Evolutionary conservation across 225 moss, liverwort and hornwort species (phyloP).

Genomic region (Marchantia paleacea): DNA sequence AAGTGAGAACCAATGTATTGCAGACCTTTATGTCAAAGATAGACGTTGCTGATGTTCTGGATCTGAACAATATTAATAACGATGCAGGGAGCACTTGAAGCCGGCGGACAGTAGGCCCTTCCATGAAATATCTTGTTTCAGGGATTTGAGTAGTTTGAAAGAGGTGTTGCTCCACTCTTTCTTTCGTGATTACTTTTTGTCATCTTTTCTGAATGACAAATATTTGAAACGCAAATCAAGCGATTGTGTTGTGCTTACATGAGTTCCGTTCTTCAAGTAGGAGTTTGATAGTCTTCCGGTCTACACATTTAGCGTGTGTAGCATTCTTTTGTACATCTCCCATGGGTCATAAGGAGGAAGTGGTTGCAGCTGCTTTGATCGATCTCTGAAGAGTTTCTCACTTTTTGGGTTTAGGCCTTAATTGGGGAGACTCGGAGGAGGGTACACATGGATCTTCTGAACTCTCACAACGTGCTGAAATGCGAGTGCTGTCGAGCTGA

Average conservation of each 20-base stretch:
- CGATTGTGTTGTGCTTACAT: too few species aligned
- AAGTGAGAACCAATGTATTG: background rate
- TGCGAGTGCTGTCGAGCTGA: conserved; percentile 80
- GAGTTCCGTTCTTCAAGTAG: background rate
- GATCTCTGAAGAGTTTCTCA: background rate
- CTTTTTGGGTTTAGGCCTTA: conserved; percentile 45
- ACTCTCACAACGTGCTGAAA: conserved; percentile 65
- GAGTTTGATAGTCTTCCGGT: background rate
- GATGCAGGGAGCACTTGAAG: conserved; percentile 58
- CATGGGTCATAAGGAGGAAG: background rate
- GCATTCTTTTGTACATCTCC: background rate
- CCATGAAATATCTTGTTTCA: conserved; percentile 83
- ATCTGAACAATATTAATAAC: background rate
- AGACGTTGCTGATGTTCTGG: background rate
- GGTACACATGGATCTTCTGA: conserved; percentile 77
- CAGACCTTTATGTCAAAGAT: background rate
- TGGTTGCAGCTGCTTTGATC: background rate
- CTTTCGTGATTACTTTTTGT: background rate
- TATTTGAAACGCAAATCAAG: too few species aligned
- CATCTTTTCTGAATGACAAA: too few species aligned
- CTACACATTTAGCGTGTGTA: background rate
- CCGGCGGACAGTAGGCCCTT: conserved; percentile 63
- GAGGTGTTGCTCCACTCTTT: conserved; percentile 37
- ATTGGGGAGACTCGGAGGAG: conserved; percentile 77
- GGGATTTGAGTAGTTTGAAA: conserved; percentile 55